A percentile compares a stretch with the other conserved stretches of the same genome.
Conservation (phyloP, 2,329 filamentous ascomycete genomes). For the Cladosporium oxysporum region DNA sequence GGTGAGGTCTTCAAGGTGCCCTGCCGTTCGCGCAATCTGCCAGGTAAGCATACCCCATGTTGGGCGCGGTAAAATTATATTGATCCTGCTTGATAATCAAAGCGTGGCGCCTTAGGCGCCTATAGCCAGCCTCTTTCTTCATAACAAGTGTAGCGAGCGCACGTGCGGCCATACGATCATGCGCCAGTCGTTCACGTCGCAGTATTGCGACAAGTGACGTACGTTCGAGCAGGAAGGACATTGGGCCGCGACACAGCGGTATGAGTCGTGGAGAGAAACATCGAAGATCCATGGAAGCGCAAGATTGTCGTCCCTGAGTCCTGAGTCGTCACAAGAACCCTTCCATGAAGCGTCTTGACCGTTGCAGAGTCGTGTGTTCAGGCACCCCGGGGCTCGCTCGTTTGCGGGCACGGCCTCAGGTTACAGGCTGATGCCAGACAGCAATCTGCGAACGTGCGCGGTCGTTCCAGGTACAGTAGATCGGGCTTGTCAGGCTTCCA, state of each 20-base stretch:
- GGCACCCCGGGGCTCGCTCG: background rate
- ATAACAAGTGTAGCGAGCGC: background rate
- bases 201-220: background rate
- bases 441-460: slow-evolving; percentile 9
- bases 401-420: background rate
- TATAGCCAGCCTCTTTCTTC: slow-evolving; percentile 9
- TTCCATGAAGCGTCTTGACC: slow-evolving; percentile 2
- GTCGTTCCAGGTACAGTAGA: slow-evolving; percentile 11
- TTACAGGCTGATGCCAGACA: slow-evolving; percentile 12
- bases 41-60: slow-evolving; percentile 19
- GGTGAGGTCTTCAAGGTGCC: background rate
- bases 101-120: background rate
- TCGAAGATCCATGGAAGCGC: slow-evolving; percentile 19
- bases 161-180: slow-evolving; percentile 4
- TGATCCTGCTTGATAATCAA: slow-evolving; percentile 13
- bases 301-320: background rate
- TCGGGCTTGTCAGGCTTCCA: slow-evolving; percentile 17
- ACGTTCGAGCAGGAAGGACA: background rate
- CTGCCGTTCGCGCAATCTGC: slow-evolving; percentile 15
- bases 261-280: slow-evolving; percentile 11
- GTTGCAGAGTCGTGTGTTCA: background rate
- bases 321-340: slow-evolving; percentile 1
- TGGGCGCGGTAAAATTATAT: background rate
- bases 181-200: background rate
- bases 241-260: background rate